Evolutionary conservation across 768 basidiomycete genomes (phyloP).

Genomic region (Suillus clintonianus): DNA sequence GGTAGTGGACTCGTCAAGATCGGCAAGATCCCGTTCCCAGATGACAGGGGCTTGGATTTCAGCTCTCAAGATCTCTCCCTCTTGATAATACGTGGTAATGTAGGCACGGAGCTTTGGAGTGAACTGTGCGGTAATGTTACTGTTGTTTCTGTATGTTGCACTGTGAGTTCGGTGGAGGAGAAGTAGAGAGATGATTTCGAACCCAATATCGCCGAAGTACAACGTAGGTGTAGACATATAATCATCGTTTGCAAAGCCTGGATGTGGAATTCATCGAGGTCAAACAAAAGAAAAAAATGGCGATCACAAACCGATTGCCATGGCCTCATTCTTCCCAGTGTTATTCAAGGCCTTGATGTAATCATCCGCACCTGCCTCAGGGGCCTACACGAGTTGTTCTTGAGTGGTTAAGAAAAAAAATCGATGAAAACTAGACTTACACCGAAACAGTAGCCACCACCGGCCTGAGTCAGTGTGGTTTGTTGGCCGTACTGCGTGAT

Average conservation of each 20-base stretch:
- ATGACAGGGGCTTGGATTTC: background rate
- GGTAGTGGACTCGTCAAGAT: background rate
- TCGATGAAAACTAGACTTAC: background rate
- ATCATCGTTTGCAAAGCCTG: background rate
- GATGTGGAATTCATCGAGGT: background rate
- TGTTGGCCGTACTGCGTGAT: background rate
- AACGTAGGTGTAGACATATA: background rate
- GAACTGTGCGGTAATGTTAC: background rate
- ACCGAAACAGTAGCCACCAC: background rate
- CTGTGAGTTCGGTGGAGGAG: background rate
- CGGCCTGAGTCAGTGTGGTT: background rate
- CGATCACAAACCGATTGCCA: background rate
- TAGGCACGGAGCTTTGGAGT: background rate
- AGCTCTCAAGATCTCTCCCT: background rate
- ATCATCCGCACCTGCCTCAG: too few species aligned
- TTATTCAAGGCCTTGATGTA: background rate
- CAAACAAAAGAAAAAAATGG: background rate
- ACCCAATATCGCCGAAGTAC: background rate
- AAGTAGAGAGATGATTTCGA: background rate
- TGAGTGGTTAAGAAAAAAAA: background rate
- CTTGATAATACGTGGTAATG: background rate
- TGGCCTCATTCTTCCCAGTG: background rate
- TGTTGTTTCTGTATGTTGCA: background rate
- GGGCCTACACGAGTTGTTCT: too few species aligned
- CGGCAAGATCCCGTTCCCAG: background rate